Percentiles rank a stretch among this genome's conserved stretches.
phyloP scores from a whole-genome alignment of 257 asterid genomes.

The Linaria vulgaris region DNA sequence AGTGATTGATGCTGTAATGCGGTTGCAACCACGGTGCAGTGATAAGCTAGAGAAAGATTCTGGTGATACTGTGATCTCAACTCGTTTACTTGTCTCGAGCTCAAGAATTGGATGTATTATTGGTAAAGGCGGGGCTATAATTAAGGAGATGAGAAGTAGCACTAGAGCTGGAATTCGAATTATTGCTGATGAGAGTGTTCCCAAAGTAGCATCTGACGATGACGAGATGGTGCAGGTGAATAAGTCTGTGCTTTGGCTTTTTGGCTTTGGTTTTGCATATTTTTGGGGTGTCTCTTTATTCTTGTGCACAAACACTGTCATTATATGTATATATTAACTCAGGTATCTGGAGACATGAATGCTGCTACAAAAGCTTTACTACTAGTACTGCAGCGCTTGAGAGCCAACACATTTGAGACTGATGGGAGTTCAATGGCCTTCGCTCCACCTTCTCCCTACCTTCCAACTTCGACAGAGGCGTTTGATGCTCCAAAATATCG shows the following conservation, averaged over 20 bases:
- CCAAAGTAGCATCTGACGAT: constrained; percentile 78
- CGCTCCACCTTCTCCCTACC: constrained; percentile 36
- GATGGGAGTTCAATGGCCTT: constrained; percentile 49
- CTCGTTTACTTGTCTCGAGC: constrained; percentile 73
- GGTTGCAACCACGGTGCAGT: constrained; percentile 84
- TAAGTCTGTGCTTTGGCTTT: constrained; percentile 15
- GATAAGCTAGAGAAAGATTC: constrained; percentile 59
- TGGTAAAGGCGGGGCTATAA: constrained; percentile 87
- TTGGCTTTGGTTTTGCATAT: constrained; percentile 2
- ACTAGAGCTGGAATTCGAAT: constrained; percentile 81
- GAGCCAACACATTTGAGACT: constrained; percentile 62
- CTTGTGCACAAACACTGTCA: too few species aligned
- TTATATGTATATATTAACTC: constrained; percentile 15
- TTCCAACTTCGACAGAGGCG: constrained; percentile 35
- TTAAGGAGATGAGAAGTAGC: constrained; percentile 72
- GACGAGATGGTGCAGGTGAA: constrained; percentile 92
- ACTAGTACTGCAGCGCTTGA: constrained; percentile 69
- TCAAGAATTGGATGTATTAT: constrained; percentile 82
- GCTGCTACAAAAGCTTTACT: constrained; percentile 65
- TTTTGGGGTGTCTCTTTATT: not conserved
- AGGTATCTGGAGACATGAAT: constrained; percentile 76
- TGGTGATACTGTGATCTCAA: constrained; percentile 52
- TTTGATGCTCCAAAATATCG: constrained; percentile 51
- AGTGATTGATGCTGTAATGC: constrained; percentile 70
- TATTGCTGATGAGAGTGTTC: constrained; percentile 66